These are phyloP conservation scores for Erigeron philadelphicus DNA, from an alignment of 140 eudicot species.

Conservation along the genomic window DNA sequence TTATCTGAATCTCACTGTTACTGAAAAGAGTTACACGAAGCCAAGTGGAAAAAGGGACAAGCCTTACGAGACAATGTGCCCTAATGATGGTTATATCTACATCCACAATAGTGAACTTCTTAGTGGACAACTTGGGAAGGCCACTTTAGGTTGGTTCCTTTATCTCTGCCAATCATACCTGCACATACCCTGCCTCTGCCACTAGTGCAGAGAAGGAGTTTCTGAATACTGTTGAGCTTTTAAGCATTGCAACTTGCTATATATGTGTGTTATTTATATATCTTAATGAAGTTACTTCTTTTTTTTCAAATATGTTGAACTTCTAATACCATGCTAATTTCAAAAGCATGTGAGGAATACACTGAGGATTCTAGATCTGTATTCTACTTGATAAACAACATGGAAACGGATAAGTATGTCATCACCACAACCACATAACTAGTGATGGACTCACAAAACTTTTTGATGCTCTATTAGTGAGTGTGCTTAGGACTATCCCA, in stretches of 20 bases:
- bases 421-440: not conserved
- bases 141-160: constrained; percentile 68
- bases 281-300: not conserved
- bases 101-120: constrained; percentile 87
- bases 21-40: constrained; percentile 57
- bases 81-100: constrained; percentile 79
- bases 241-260: not conserved
- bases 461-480: not conserved
- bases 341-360: not conserved
- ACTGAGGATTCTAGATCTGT: not conserved
- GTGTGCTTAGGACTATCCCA: not conserved
- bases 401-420: not conserved
- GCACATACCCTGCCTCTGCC: not conserved
- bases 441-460: not conserved
- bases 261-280: not conserved
- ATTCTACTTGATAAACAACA: not conserved
- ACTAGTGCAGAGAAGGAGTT: not conserved
- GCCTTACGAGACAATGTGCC: constrained; percentile 75
- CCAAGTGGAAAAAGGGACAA: constrained; percentile 36
- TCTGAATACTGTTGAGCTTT: not conserved
- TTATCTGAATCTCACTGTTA: constrained; percentile 73
- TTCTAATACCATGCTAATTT: not conserved
- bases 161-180: not conserved
- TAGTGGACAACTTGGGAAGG: constrained; percentile 96
- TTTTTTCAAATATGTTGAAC: not conserved